phyloP scores from a whole-genome alignment of 805 yeast genomes.

The Sugiyamaella floridensis region DNA sequence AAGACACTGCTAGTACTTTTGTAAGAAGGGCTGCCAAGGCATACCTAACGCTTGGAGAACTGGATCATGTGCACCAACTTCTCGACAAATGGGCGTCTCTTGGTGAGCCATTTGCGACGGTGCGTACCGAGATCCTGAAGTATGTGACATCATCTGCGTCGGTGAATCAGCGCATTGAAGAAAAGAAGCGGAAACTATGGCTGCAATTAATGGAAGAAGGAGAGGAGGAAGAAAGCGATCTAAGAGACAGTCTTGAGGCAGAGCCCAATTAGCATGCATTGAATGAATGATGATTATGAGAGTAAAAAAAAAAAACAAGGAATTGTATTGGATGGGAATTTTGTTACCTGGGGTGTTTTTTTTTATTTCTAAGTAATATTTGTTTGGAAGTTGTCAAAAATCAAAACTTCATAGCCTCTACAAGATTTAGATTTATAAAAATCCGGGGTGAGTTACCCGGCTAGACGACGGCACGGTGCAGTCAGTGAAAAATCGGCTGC shows the following conservation, averaged over 20 bases:
- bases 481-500: background rate
- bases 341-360: too few species aligned
- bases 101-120: background rate
- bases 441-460: background rate
- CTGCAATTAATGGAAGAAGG: background rate
- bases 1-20: slow-evolving; percentile 1
- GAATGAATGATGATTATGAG: background rate
- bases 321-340: too few species aligned
- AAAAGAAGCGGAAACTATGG: background rate
- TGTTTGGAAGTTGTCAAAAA: background rate
- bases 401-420: too few species aligned
- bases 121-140: background rate
- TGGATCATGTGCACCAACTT: slow-evolving; percentile 1
- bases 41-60: slow-evolving; percentile 1
- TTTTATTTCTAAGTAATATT: too few species aligned
- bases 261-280: background rate
- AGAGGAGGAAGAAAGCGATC: background rate
- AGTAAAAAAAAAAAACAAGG: too few species aligned
- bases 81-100: background rate
- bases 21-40: slow-evolving; percentile 4
- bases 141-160: slow-evolving; percentile 2
- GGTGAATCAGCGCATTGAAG: background rate
- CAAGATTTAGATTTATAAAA: too few species aligned
- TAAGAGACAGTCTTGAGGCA: background rate
- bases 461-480: background rate